Percentiles rank a stretch among this genome's conserved stretches.
Evolutionary conservation across 495 filamentous ascomycete species (phyloP).

Genomic region (Podospora fimiseda): DNA sequence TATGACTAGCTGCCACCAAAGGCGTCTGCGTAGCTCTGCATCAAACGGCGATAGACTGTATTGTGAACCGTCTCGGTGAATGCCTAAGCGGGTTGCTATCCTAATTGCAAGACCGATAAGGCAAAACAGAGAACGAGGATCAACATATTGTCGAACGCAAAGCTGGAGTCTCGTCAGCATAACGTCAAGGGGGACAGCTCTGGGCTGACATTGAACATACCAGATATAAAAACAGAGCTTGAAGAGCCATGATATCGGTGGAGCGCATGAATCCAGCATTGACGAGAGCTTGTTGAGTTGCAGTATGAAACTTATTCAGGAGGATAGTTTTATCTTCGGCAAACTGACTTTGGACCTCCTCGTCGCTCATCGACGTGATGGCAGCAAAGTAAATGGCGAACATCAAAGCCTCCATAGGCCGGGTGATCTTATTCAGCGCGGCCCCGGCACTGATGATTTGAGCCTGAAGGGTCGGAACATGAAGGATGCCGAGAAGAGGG

Average conservation of each 20-base stretch:
- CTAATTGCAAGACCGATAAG: conserved; percentile 61
- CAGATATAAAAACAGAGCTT: conserved; percentile 51
- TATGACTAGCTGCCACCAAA: conserved; percentile 67
- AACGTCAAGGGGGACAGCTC: neutral
- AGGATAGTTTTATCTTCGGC: conserved; percentile 39
- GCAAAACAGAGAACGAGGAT: conserved; percentile 42
- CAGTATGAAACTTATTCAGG: conserved; percentile 43
- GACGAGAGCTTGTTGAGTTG: conserved; percentile 49
- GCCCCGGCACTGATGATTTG: conserved; percentile 45
- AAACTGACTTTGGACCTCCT: conserved; percentile 45
- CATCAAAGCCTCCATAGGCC: conserved; percentile 48
- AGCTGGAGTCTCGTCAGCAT: conserved; percentile 29
- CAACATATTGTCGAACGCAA: conserved; percentile 39
- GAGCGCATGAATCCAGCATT: conserved; percentile 53
- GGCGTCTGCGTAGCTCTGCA: conserved; percentile 57
- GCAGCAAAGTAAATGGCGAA: conserved; percentile 52
- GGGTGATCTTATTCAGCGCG: conserved; percentile 41
- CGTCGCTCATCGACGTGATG: conserved; percentile 45
- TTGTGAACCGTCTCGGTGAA: conserved; percentile 58
- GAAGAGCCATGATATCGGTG: conserved; percentile 46
- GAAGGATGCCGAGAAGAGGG: conserved; percentile 61
- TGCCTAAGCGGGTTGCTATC: conserved; percentile 59
- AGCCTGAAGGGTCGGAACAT: conserved; percentile 55
- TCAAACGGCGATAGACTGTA: conserved; percentile 62
- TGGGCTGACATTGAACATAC: conserved; percentile 27